Conservation (phyloP, 129 eudicot species). For the Helianthus tuberosus region DNA sequence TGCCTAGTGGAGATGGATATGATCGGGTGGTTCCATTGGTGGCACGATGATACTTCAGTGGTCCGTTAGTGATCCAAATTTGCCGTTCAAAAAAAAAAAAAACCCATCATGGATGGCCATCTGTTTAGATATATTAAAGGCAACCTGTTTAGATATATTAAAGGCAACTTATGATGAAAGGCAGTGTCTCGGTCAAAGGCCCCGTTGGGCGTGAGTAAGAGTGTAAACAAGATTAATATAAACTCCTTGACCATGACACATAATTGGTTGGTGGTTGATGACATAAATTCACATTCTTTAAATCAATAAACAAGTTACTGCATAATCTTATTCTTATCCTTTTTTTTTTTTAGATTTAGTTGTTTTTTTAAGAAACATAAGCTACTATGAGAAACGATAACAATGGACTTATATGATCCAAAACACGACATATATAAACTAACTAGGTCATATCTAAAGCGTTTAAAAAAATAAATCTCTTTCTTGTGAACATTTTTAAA, state of each 20-base stretch:
- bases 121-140: conserved; percentile 4
- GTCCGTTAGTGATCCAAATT: too few species aligned
- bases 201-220: conserved; percentile 16
- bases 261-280: conserved; percentile 16
- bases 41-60: too few species aligned
- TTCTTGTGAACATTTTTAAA: too few species aligned
- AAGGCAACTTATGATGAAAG: conserved; percentile 20
- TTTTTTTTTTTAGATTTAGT: background rate
- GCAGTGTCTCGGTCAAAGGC: conserved; percentile 34
- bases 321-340: background rate
- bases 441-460: too few species aligned
- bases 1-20: too few species aligned
- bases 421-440: background rate
- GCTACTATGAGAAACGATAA: background rate
- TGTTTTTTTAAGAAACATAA: background rate
- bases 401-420: background rate
- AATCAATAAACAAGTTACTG: background rate
- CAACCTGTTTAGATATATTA: conserved; percentile 14
- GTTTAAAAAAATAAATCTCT: too few species aligned
- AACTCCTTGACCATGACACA: background rate
- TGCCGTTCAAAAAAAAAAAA: too few species aligned
- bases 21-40: too few species aligned
- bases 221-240: background rate
- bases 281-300: background rate
- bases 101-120: conserved; percentile 15